Evolutionary conservation across 139 green algal species (phyloP).

Genomic region (Chlorella sp.): DNA sequence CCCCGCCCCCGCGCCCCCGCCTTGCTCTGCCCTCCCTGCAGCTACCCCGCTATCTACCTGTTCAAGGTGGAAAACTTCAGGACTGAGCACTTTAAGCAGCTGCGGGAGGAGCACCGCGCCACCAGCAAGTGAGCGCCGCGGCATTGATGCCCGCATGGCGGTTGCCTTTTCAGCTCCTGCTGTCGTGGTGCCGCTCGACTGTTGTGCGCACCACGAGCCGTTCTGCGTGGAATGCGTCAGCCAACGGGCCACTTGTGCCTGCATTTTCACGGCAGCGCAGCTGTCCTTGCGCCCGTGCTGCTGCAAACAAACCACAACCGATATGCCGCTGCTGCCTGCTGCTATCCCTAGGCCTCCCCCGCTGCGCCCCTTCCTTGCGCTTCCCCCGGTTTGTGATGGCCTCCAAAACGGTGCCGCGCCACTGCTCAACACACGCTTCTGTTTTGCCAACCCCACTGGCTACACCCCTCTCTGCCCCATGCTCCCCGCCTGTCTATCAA

Average conservation of each 20-base stretch:
- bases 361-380: too few relatives aligned
- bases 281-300: too few relatives aligned
- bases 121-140: constrained; percentile 73
- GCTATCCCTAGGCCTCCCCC: too few relatives aligned
- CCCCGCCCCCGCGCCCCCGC: too few relatives aligned
- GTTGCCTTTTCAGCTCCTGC: not conserved
- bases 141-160: not conserved
- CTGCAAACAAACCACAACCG: too few relatives aligned
- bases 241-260: too few relatives aligned
- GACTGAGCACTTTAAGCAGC: constrained; percentile 94
- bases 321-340: too few relatives aligned
- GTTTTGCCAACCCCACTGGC: not conserved
- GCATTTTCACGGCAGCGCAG: too few relatives aligned
- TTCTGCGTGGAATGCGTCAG: not conserved
- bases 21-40: constrained; percentile 36
- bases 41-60: constrained; percentile 84
- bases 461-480: not conserved
- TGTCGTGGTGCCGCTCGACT: not conserved
- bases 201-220: not conserved
- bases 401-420: too few relatives aligned
- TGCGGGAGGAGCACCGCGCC: constrained; percentile 78
- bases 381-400: too few relatives aligned
- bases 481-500: not conserved
- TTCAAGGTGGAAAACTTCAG: constrained; percentile 93
- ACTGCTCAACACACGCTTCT: too few relatives aligned